Percentiles rank a stretch among this genome's conserved stretches.
Evolutionary conservation across 2,329 filamentous ascomycete species (phyloP).

Genomic region (Phialophora chinensis): DNA sequence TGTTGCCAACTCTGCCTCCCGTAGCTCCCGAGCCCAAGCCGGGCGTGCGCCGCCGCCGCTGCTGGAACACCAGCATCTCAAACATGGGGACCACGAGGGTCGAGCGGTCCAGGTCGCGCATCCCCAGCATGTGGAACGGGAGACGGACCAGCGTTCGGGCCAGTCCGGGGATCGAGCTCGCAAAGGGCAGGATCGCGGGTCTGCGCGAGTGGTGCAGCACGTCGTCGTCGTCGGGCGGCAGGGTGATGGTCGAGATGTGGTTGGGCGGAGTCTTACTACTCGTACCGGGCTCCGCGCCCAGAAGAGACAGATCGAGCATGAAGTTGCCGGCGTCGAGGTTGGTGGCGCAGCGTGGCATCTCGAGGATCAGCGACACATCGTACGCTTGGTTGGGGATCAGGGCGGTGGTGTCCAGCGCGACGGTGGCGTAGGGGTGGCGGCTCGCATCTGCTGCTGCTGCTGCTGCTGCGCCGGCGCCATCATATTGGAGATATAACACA

Average conservation of each 20-base stretch:
- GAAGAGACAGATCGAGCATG: conserved; percentile 82
- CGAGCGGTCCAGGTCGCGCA: conserved; percentile 64
- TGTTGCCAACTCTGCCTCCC: no score
- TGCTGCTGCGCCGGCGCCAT: conserved; percentile 45
- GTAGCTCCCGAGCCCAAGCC: no score
- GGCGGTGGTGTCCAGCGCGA: conserved; percentile 52
- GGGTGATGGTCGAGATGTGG: no score
- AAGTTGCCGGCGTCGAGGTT: conserved; percentile 88
- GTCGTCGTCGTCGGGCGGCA: conserved; percentile 46
- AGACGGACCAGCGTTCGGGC: conserved; percentile 32
- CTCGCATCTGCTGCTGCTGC: no score
- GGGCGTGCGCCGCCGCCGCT: no score
- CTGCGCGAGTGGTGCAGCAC: conserved; percentile 69
- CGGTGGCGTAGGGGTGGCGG: conserved; percentile 58
- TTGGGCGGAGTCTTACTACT: no score
- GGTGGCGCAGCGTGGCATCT: conserved; percentile 75
- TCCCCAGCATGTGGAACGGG: conserved; percentile 35
- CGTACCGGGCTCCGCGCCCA: conserved; percentile 42
- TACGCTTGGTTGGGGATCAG: conserved; percentile 78
- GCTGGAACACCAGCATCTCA: conserved; percentile 69
- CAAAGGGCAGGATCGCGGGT: conserved; percentile 79
- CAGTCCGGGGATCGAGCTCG: conserved; percentile 72
- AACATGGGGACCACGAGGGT: conserved; percentile 72
- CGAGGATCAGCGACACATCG: conserved; percentile 77
- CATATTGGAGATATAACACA: conserved; percentile 68